phyloP scores from a whole-genome alignment of 2,329 filamentous ascomycete genomes.

The Harringtonia lauricola region DNA sequence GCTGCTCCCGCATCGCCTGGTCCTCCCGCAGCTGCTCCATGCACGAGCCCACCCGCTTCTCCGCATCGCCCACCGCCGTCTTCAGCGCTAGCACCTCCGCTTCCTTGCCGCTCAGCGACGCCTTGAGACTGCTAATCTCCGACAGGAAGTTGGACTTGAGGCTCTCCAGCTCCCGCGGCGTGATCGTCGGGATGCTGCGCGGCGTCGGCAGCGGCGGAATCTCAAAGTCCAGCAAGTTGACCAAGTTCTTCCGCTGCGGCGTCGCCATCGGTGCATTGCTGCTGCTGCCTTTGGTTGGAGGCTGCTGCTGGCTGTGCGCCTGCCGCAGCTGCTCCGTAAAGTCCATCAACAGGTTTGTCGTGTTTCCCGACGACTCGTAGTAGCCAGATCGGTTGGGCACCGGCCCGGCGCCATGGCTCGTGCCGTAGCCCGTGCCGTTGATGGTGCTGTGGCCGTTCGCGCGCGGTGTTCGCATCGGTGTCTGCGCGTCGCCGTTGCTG shows the following conservation, averaged over 20 bases:
- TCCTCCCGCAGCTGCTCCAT: slow-evolving; percentile 77
- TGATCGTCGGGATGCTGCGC: slow-evolving; percentile 80
- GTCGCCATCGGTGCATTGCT: slow-evolving; percentile 17
- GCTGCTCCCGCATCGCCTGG: slow-evolving; percentile 54
- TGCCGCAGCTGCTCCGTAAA: slow-evolving; percentile 65
- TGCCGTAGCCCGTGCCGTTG: too few relatives aligned
- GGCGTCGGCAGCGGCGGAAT: slow-evolving; percentile 90
- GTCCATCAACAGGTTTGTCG: slow-evolving; percentile 72
- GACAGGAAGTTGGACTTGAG: slow-evolving; percentile 85
- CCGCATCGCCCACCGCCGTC: slow-evolving; percentile 77
- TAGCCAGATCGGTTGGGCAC: slow-evolving; percentile 26
- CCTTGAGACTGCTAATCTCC: slow-evolving; percentile 88
- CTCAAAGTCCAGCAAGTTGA: slow-evolving; percentile 78
- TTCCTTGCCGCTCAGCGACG: slow-evolving; percentile 83
- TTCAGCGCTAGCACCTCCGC: slow-evolving; percentile 84
- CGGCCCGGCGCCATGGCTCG: slow-evolving; percentile 12
- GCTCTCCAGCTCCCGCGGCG: slow-evolving; percentile 82
- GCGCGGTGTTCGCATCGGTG: slow-evolving; percentile 16
- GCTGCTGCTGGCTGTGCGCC: slow-evolving; percentile 27
- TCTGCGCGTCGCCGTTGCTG: slow-evolving; percentile 51
- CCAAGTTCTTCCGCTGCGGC: slow-evolving; percentile 39
- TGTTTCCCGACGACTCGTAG: slow-evolving; percentile 45
- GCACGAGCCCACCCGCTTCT: slow-evolving; percentile 80
- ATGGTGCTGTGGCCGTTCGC: slow-evolving; percentile 14
- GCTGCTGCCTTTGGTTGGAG: slow-evolving; percentile 23